Evolutionary conservation across 768 basidiomycete species (phyloP).

Genomic region (Amylocystis lapponica): DNA sequence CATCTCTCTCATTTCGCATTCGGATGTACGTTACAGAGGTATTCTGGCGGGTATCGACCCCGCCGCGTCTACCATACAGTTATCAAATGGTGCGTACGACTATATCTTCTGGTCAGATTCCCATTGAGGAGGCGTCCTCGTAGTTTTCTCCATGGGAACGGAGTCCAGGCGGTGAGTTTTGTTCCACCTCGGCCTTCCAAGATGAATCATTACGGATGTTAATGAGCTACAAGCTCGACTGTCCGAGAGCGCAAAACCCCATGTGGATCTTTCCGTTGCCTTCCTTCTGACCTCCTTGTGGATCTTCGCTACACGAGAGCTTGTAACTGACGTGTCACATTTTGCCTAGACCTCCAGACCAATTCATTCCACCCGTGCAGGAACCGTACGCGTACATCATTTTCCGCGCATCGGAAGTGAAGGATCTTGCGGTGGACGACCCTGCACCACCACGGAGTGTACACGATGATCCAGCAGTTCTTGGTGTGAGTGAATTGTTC

Average conservation of each 20-base stretch:
- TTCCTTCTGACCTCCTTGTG: conserved; percentile 45
- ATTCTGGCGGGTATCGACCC: conserved; percentile 86
- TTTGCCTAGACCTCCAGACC: conserved; percentile 50
- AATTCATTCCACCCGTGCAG: conserved; percentile 79
- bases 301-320: conserved; percentile 1
- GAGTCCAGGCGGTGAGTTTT: conserved; percentile 68
- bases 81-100: conserved; percentile 79
- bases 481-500: conserved; percentile 52
- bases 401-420: conserved; percentile 86
- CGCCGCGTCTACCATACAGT: conserved; percentile 77
- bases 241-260: conserved; percentile 39
- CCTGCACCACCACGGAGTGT: conserved; percentile 49
- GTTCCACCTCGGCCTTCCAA: conserved; percentile 2
- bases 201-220: conserved; percentile 39
- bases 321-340: conserved; percentile 23
- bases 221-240: conserved; percentile 27
- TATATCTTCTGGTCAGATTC: background rate
- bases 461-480: conserved; percentile 79
- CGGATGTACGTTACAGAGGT: conserved; percentile 86
- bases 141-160: conserved; percentile 85
- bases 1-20: conserved; percentile 86
- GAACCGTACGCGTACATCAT: conserved; percentile 88
- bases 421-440: conserved; percentile 83
- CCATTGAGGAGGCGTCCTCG: background rate
- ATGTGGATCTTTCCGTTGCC: conserved; percentile 63